phyloP scores from a whole-genome alignment of 495 filamentous ascomycete species.

The Aspergillus ostianus region DNA sequence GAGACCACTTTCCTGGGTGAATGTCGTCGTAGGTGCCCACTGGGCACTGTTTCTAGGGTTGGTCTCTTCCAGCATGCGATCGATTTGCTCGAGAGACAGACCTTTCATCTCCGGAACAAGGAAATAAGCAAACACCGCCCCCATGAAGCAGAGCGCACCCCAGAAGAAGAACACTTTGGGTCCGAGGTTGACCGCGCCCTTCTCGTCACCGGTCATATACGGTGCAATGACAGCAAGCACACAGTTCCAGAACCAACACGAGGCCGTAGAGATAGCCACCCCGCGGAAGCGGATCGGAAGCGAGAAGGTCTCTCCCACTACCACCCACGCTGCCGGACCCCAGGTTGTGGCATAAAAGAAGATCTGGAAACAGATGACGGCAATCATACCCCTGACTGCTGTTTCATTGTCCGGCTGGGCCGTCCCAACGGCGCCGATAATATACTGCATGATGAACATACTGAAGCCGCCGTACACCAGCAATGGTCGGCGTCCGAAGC shows the following conservation, averaged over 20 bases:
- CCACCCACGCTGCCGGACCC: background rate
- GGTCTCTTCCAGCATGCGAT: background rate
- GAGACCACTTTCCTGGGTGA: background rate
- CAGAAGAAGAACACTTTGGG: background rate
- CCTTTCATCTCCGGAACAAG: background rate
- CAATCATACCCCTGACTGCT: conserved; percentile 1
- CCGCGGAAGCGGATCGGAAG: background rate
- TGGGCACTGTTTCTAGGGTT: background rate
- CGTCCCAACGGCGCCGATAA: background rate
- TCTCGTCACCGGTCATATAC: background rate
- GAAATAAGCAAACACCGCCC: background rate
- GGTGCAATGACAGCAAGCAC: background rate
- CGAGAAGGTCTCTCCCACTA: background rate
- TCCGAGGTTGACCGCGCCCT: background rate
- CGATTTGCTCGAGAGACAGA: background rate
- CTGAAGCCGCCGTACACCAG: background rate
- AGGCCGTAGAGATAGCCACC: background rate
- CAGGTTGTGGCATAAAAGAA: background rate
- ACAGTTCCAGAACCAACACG: background rate
- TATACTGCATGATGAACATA: background rate
- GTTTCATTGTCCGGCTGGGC: background rate
- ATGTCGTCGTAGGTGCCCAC: background rate
- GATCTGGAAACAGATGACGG: background rate
- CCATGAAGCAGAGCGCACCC: background rate
- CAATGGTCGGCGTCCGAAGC: background rate